Evolutionary conservation across 208 protist genomes (phyloP), one percentile per base, ranked within the genome.

Genomic region (Acanthamoeba lugdunensis): DNA sequence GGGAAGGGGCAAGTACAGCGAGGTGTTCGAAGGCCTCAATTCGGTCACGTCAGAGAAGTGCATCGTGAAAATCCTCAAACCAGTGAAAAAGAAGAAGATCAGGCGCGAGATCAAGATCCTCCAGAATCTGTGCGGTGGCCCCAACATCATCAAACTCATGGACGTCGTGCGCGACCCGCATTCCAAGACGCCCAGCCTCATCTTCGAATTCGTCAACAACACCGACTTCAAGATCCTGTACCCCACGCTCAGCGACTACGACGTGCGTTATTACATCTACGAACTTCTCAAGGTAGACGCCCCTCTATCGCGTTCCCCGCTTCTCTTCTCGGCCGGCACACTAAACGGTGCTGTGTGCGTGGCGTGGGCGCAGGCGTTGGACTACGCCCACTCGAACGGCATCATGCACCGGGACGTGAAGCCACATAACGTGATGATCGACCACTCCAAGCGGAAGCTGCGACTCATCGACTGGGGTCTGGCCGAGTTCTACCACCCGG

Each of bases 391-490:
- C 95, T 98, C 98, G 48, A 98, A 97, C n/a, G 75, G 75, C 75
- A 58, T 84, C 75, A 84, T 65, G 58, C 58, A 65, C 23, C 14
- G 58, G 23, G 58, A 65, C 58, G 58, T 65, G 5, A 65, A 65
- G 58, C 98, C 99, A 45, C 98, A 99, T 93, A 99, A 99, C 91
- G 97, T 99, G 37, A 99, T 99, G 97, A 99, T 99, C 95, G 98
- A 99, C 94, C 99, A 99, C 96, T 94, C 97, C 67, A 96, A 98
- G 52, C 96, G 98, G 50, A 97, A 98, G 85, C 94, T 99, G 61
- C 96, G 98, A 28, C 97, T 99, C 11, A 99, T 99, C 89, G 98
- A 99, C 95, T 99, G 98, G 98, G 98, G 99, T 52, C 94, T 99
- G 1, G 99, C 98, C 9, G 99, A 99, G 97, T 99, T 99, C 96